Evolutionary conservation across 306 rosid species (phyloP).

Genomic region (Argentina anserina): DNA sequence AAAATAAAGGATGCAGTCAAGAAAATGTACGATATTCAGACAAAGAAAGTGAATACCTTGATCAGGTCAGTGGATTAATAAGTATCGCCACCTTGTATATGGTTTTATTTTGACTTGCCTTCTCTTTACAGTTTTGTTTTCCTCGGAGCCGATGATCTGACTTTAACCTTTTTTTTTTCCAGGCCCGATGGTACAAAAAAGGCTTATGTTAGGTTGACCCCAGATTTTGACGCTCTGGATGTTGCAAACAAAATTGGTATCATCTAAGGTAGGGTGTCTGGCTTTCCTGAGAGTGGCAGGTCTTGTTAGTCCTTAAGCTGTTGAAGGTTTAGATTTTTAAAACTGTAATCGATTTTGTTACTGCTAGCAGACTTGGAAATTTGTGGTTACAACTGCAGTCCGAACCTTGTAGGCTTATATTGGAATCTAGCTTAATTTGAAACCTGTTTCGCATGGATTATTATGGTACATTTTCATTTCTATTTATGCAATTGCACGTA

Average conservation of each 20-base stretch:
- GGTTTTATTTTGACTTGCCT: neutral
- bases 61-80: slow-evolving; percentile 50
- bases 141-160: neutral
- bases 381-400: slow-evolving; percentile 1
- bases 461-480: neutral
- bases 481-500: neutral
- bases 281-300: neutral
- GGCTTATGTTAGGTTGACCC: slow-evolving; percentile 85
- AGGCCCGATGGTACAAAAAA: slow-evolving; percentile 97
- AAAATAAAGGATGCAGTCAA: slow-evolving; percentile 81
- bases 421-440: neutral
- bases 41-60: slow-evolving; percentile 84
- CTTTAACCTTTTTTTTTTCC: slow-evolving; percentile 22
- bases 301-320: neutral
- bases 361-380: neutral
- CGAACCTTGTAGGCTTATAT: slow-evolving; percentile 1
- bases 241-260: slow-evolving; percentile 93
- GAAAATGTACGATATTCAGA: slow-evolving; percentile 85
- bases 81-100: neutral
- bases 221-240: slow-evolving; percentile 79
- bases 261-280: slow-evolving; percentile 40
- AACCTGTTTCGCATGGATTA: neutral
- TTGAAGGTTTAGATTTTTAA: neutral
- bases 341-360: neutral
- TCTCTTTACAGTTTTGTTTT: neutral